Percentiles rank a stretch among this genome's conserved stretches.
Evolutionary conservation across 345 rosid species (phyloP).

Genomic region (Brassica cretica): DNA sequence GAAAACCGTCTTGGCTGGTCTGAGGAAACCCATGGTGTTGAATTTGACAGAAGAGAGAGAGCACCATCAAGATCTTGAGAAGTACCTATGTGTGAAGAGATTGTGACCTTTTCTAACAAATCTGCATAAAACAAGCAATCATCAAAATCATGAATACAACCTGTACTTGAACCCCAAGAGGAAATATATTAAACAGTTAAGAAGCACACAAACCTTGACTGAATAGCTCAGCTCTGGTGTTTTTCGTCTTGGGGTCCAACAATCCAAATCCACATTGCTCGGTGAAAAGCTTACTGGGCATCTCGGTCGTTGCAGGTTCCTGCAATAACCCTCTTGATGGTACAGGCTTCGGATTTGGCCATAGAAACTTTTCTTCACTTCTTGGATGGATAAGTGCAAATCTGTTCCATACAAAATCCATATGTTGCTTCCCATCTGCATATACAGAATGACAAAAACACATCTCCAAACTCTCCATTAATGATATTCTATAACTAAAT

Average conservation of each 20-base stretch:
- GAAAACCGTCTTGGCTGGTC: constrained; percentile 52
- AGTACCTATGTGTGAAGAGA: constrained; percentile 55
- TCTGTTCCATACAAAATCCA: constrained; percentile 55
- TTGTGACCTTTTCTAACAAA: constrained; percentile 49
- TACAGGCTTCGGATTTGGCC: constrained; percentile 52
- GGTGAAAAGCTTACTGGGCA: not conserved
- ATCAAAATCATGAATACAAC: not conserved
- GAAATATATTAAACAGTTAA: not conserved
- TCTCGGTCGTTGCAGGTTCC: constrained; percentile 43
- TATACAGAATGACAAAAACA: not conserved
- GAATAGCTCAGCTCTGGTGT: constrained; percentile 28
- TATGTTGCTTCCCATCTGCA: constrained; percentile 72
- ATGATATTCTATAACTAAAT: not conserved
- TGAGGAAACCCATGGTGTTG: constrained; percentile 54
- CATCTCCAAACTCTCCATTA: not conserved
- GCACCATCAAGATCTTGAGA: constrained; percentile 81
- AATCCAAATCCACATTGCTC: constrained; percentile 46
- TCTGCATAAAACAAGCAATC: not conserved
- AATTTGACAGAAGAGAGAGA: constrained; percentile 99
- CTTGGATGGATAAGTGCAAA: constrained; percentile 48
- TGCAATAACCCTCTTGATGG: constrained; percentile 47
- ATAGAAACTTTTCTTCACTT: constrained; percentile 43
- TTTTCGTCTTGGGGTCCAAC: constrained; percentile 29
- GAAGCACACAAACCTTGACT: constrained; percentile 44
- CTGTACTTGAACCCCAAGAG: not conserved